Base-by-base conservation (phyloP, 2,329 filamentous ascomycete genomes). In the Conoideocrella luteorostrata region DNA sequence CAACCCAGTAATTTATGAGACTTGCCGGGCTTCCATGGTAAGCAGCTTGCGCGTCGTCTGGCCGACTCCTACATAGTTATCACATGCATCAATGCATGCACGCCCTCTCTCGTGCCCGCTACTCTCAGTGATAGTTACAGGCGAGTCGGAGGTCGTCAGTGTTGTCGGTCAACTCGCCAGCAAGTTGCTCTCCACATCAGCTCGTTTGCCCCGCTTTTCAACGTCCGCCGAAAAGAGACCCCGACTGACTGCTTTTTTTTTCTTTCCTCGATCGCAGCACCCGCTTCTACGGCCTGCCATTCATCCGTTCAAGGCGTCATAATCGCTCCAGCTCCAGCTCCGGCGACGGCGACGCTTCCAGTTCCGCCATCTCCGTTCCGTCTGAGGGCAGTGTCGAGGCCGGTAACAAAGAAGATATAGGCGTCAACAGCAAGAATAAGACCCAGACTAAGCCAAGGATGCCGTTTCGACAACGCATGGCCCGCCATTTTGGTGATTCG, bases 401-500 rank as follows among this genome's bases (percentile, higher is more conserved):
- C n/a, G 34, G 29, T 22, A 20, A 34, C 33, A 41, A 39, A 36
- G 26, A 39, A 24, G 35, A 24, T 15, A 11, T n/a, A 32, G 21
- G n/a, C 33, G 21, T 37, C 39, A 11, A 17, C 20, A 44, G 22
- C 34, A 38, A 42, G 33, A 37, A 30, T 21, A 29, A 37, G 33
- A 37, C 22, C 34, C 22, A 37, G 33, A 37, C 22, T 28, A 28
- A 7, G 24, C 15, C 33, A 15, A 33, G 37, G 30, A 63, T 67
- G 64, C 62, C 64, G 18, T 64, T 67, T 47, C 58, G 64, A 43
- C 60, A 67, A 51, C 62, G 63, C 43, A 65, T 72, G 59, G 68
- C 68, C 41, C 69, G 69, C 56, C 68, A 68, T 40, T 68, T 72
- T 48, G 69, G 69, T 56, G 69, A 72, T 52, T 64, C 68, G 50